Base-by-base conservation (phyloP, 768 basidiomycete genomes). In the Strobilomyces dryophilus region DNA sequence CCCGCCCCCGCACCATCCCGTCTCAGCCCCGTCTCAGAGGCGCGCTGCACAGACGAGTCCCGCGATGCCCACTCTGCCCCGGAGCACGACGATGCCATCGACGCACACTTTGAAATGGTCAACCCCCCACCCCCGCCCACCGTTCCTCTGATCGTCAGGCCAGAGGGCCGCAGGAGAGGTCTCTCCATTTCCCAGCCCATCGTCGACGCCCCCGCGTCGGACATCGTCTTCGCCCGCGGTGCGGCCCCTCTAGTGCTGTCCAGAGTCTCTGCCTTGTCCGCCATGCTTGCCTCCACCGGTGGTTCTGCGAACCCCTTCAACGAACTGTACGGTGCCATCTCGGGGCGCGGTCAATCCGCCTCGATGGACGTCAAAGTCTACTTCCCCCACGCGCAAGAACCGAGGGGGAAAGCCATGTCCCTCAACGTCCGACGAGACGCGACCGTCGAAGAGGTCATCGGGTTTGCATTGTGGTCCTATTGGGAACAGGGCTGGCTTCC, bases 371-470 rank as follows among this genome's bases (percentile, higher is more conserved):
- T 95, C 37, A 79, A 80, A 41, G 78, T 98, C 1, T 97, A 84
- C 71, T 98, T 95, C 73, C 95, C 95, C 0, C 83, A 87, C 56
- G 89, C 89, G 15, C 71, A 66, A 6, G 73, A 81, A 53, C 87
- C 87, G 0, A 71, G 64, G 15, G 79, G 80, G 3, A 81, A 83
- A 47, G 73, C 81, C 20, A 82, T 95, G 79, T 72, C 80, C 35
- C 76, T 94, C 6, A 85, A 78, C 55, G 90, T 98, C 11, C 73
- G 92, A 51, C 85, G 84, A 57, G 95, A 98, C 58, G 89, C 93
- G 2, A 89, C 87, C 0, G 85, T 98, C 5, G 97, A 98, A 66
- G 97, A 98, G 68, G 92, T 95, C 6, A 89, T 98, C 49, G 97
- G 97, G 0, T 92, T 89, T 66, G 87, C 91, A 2, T 67, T 98